Evolutionary conservation across 352 stramenopile genomes (phyloP).

Genomic region (Pythium biforme): DNA sequence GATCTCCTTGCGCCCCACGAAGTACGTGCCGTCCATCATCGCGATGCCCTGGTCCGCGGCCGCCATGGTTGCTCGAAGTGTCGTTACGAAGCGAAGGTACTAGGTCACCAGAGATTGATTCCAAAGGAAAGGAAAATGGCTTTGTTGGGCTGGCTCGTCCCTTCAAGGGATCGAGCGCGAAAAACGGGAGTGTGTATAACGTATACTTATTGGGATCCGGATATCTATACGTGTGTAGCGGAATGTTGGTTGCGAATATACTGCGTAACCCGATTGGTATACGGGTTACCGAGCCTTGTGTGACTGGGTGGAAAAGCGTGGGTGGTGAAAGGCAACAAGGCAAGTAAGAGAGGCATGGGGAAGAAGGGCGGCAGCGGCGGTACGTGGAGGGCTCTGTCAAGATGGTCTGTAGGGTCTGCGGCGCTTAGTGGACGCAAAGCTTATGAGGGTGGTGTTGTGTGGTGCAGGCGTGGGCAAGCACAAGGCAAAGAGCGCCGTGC

Average conservation of each 20-base stretch:
- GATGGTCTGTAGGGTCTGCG: too few relatives aligned
- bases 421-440: neutral
- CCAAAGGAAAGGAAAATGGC: slow-evolving; percentile 6
- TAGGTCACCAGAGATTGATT: too few relatives aligned
- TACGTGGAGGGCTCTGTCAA: neutral
- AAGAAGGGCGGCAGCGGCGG: slow-evolving; percentile 40
- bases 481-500: slow-evolving; percentile 27
- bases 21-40: slow-evolving; percentile 97
- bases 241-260: neutral
- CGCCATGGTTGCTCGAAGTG: slow-evolving; percentile 40
- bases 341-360: slow-evolving; percentile 33
- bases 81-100: neutral
- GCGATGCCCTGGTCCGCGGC: slow-evolving; percentile 86
- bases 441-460: neutral
- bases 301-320: slow-evolving; percentile 1
- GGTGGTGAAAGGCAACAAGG: slow-evolving; percentile 8
- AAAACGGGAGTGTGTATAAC: slow-evolving; percentile 6
- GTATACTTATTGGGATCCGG: neutral
- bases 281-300: slow-evolving; percentile 3
- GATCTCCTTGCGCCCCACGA: slow-evolving; percentile 96
- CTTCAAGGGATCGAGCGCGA: slow-evolving; percentile 11
- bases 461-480: slow-evolving; percentile 33
- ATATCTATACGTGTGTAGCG: neutral
- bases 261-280: slow-evolving; percentile 2
- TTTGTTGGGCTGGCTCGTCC: slow-evolving; percentile 7